These are phyloP conservation scores for Cutaneotrichosporon cyanovorans DNA, from an alignment of 1,284 basidiomycete species.

Conservation along the genomic window DNA sequence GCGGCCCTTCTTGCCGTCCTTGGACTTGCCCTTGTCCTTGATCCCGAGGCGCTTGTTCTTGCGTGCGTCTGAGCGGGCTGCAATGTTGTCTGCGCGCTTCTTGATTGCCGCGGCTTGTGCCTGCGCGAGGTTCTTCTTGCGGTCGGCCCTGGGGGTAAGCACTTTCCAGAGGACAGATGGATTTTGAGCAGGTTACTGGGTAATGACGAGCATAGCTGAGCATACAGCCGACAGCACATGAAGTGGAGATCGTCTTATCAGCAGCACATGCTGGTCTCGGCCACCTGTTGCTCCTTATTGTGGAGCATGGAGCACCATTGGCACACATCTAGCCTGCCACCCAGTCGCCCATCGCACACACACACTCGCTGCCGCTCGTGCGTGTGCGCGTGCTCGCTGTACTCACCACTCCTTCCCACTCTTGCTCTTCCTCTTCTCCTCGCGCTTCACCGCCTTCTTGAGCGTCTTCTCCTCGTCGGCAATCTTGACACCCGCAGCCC, in stretches of 20 bases:
- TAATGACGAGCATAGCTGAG: too few species aligned
- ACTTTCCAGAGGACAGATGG: too few species aligned
- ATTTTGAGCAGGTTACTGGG: too few species aligned
- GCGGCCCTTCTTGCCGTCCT: conserved; percentile 2
- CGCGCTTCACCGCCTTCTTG: conserved; percentile 82
- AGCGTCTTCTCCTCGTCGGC: conserved; percentile 69
- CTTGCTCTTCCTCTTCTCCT: conserved; percentile 78
- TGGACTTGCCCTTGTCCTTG: conserved; percentile 47
- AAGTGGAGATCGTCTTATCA: too few species aligned
- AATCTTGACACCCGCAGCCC: conserved; percentile 78
- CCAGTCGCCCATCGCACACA: too few species aligned
- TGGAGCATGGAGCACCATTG: too few species aligned
- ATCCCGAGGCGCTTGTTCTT: conserved; percentile 65
- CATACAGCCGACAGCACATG: too few species aligned
- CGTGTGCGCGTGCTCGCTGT: too few species aligned
- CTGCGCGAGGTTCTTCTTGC: conserved; percentile 65
- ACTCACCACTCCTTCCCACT: conserved; percentile 74
- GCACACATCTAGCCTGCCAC: too few species aligned
- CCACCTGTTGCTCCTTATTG: too few species aligned
- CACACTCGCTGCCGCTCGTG: too few species aligned
- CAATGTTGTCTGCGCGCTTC: conserved; percentile 82
- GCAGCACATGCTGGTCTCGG: too few species aligned
- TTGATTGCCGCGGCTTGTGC: conserved; percentile 74
- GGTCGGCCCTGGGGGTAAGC: conserved; percentile 58
- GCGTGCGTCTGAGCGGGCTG: conserved; percentile 65